Conservation (phyloP, 345 rosid species). For the rapeseed (Brassica napus) region DNA sequence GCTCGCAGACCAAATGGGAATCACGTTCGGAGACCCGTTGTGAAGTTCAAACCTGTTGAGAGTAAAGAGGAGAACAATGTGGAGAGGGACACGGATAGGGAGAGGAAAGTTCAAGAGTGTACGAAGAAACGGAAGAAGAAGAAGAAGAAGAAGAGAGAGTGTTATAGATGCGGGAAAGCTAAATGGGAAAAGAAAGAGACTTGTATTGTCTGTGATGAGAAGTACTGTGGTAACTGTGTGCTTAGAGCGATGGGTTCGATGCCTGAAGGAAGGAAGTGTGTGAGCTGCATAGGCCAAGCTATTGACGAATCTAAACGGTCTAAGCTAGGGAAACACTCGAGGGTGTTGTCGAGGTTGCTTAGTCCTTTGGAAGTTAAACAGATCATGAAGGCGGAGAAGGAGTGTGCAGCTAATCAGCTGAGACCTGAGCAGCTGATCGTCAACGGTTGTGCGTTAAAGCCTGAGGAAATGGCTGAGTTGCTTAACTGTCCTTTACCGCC, state of each 20-base stretch:
- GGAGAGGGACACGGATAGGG: slow-evolving; percentile 27
- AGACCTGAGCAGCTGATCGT: slow-evolving; percentile 90
- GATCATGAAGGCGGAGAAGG: slow-evolving; percentile 96
- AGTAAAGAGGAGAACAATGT: slow-evolving; percentile 45
- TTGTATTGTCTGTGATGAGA: slow-evolving; percentile 89
- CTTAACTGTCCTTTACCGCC: slow-evolving; percentile 81
- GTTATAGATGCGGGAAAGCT: slow-evolving; percentile 80
- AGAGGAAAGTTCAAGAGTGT: slow-evolving; percentile 46
- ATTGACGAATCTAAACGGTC: slow-evolving; percentile 84
- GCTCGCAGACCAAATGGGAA: slow-evolving; percentile 35
- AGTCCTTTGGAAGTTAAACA: slow-evolving; percentile 97
- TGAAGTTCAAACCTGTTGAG: slow-evolving; percentile 70
- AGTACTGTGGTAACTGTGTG: no score
- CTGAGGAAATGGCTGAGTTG: slow-evolving; percentile 88
- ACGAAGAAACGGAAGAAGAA: slow-evolving; percentile 56
- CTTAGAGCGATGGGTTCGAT: slow-evolving; percentile 99
- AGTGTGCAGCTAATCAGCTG: slow-evolving; percentile 90
- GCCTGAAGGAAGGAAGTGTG: slow-evolving; percentile 99
- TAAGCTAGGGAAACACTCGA: slow-evolving; percentile 75
- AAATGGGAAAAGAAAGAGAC: slow-evolving; percentile 97
- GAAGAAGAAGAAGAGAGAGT: slow-evolving; percentile 63
- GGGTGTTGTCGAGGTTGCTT: slow-evolving; percentile 74
- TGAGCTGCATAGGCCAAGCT: slow-evolving; percentile 74
- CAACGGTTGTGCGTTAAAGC: slow-evolving; percentile 77
- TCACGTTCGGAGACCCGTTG: slow-evolving; percentile 50